Base-by-base conservation (phyloP, 202 grass and related monocot species). In the Schoenoplectus tabernaemontani region DNA sequence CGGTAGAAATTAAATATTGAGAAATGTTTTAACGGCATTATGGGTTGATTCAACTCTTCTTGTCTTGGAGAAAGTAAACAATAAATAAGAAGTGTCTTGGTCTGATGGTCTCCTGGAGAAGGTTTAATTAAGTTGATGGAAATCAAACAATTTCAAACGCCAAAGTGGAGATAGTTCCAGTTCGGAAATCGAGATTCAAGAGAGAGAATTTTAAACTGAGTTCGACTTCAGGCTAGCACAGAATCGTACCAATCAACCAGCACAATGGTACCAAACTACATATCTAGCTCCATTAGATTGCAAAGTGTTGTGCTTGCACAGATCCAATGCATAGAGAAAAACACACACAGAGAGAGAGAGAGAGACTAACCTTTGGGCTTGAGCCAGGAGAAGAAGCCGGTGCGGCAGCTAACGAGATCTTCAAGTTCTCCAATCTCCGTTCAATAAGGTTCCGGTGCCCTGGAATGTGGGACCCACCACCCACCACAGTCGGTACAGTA, bases 391-490 rank as follows among this genome's bases (percentile, higher is more conserved):
- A 62, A 80, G 77, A 64, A 42, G 59, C 38, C 15, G 59, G 60
- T 51, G 1, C 13, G 22, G 77, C 43, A 47, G 77, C 77, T 43
- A 80, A 63, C 0, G 77, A 80, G 15, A 22, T 1, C 39, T 64
- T 64, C 3, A 80, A 19, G 30, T 47, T 64, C 23, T 64, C 57
- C 23, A 80, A 64, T 51, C 59, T 32, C 42, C 57, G n/a, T 10
- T 80, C 59, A n/a, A 80, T 64, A 3, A 64, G 41, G 43, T 80
- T 64, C 62, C 59, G 77, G 60, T 80, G 57, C 0, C 38, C 77
- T 32, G 59, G 64, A 64, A 64, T 80, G 77, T 36, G 41, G 23
- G 77, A 34, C 37, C 77, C 58, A 10, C 28, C 59, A 12, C 38
- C 26, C 6, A 46, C n/a, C 3, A 33, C 77, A 13, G 16, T 7